A percentile compares a stretch with the other conserved stretches of the same genome.
phyloP scores from a whole-genome alignment of 208 protist genomes.

The Trichomonas vaginalis region DNA sequence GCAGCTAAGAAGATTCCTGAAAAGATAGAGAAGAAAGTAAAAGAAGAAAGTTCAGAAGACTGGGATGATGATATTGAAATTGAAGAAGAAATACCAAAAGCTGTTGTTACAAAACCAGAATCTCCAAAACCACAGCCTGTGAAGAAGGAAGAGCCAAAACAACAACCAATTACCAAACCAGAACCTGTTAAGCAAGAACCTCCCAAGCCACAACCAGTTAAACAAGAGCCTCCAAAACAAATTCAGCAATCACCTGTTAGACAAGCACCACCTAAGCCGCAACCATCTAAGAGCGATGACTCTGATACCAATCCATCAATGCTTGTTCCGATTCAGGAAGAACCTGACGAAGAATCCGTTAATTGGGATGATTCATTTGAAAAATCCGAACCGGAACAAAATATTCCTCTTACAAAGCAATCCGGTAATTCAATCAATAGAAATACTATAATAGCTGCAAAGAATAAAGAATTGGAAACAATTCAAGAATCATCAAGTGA shows the following conservation, averaged over 20 bases:
- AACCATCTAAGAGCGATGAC: neutral
- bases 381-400: neutral
- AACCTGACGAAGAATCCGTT: neutral
- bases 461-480: neutral
- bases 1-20: neutral
- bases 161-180: neutral
- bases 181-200: neutral
- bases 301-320: neutral
- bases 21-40: neutral
- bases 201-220: neutral
- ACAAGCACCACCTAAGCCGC: neutral
- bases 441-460: neutral
- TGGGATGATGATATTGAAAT: neutral
- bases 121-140: neutral
- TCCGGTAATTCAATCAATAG: neutral
- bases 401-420: neutral
- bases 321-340: neutral
- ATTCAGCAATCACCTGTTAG: too few species aligned
- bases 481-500: neutral
- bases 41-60: neutral
- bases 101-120: neutral
- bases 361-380: neutral
- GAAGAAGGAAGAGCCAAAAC: neutral
- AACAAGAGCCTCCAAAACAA: neutral
- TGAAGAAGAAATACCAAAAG: neutral